A percentile compares a stretch with the other conserved stretches of the same genome.
phyloP scores from a whole-genome alignment of 495 filamentous ascomycete species.

The Tirmania nivea region DNA sequence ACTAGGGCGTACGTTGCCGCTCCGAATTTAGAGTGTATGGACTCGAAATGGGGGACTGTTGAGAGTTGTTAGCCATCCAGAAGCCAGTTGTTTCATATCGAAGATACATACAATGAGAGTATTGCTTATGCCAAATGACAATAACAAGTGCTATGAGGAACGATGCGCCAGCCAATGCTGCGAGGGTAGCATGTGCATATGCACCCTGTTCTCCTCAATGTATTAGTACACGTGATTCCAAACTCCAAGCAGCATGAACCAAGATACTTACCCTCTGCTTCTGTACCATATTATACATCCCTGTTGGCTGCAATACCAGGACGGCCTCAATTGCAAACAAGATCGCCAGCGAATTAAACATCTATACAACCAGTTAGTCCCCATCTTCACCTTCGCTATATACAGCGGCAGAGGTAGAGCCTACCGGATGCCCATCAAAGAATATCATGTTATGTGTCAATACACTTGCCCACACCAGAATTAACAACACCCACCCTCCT shows the following conservation, averaged over 20 bases:
- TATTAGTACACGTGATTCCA: slow-evolving; percentile 11
- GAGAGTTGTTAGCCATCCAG: neutral
- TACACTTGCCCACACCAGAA: slow-evolving; percentile 47
- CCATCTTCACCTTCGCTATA: neutral
- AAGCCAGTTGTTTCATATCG: neutral
- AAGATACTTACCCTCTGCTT: slow-evolving; percentile 17
- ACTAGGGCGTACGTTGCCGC: slow-evolving; percentile 47
- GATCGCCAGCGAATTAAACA: slow-evolving; percentile 52
- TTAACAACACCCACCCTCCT: slow-evolving; percentile 35
- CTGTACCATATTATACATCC: slow-evolving; percentile 18
- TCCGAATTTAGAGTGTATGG: slow-evolving; percentile 58
- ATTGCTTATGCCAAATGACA: neutral
- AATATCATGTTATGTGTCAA: slow-evolving; percentile 39
- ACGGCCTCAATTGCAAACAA: slow-evolving; percentile 52
- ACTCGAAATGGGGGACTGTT: slow-evolving; percentile 38
- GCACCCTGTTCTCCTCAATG: neutral
- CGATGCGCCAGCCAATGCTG: slow-evolving; percentile 28
- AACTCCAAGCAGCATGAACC: slow-evolving; percentile 43
- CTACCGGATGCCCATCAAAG: slow-evolving; percentile 54
- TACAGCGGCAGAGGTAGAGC: neutral
- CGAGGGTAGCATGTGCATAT: slow-evolving; percentile 37
- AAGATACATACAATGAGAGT: neutral
- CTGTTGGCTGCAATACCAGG: slow-evolving; percentile 68
- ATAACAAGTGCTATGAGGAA: neutral
- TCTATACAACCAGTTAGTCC: slow-evolving; percentile 5